These are phyloP conservation scores for Colletotrichum tropicale DNA, from an alignment of 2,329 filamentous ascomycete species.

Conservation along the genomic window DNA sequence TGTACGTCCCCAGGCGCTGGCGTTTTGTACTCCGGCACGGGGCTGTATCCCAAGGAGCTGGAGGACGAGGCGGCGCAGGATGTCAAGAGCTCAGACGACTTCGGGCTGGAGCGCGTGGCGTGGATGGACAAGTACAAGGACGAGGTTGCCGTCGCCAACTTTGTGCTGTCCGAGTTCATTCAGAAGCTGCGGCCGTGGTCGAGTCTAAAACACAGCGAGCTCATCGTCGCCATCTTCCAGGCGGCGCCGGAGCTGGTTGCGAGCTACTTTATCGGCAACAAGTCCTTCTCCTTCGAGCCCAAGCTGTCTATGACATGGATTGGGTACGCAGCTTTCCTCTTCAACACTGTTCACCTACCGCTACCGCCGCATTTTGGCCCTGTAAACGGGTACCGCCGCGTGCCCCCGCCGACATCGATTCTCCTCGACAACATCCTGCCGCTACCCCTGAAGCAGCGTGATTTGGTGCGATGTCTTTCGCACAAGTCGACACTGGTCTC, in stretches of 20 bases:
- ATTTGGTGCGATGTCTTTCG: conserved; percentile 78
- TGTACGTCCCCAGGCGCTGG: conserved; percentile 79
- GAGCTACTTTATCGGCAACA: conserved; percentile 83
- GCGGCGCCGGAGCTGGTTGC: conserved; percentile 85
- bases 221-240: conserved; percentile 80
- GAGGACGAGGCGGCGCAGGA: conserved; percentile 48
- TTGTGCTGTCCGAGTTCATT: conserved; percentile 77
- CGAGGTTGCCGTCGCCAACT: conserved; percentile 78
- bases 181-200: conserved; percentile 84
- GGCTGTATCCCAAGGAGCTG: conserved; percentile 82
- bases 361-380: conserved; percentile 77
- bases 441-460: conserved; percentile 79
- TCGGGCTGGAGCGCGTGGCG: conserved; percentile 72
- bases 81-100: conserved; percentile 52
- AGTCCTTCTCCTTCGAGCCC: conserved; percentile 84
- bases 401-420: conserved; percentile 79
- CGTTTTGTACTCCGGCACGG: conserved; percentile 75
- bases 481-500: conserved; percentile 80
- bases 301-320: conserved; percentile 95
- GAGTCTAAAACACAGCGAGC: conserved; percentile 78
- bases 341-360: conserved; percentile 77
- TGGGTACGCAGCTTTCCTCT: conserved; percentile 88
- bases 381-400: conserved; percentile 61
- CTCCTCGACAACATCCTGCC: conserved; percentile 88
- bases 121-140: conserved; percentile 72